Base-by-base conservation (phyloP, 352 stramenopile species). In the Nothophytophthora sp. region DNA sequence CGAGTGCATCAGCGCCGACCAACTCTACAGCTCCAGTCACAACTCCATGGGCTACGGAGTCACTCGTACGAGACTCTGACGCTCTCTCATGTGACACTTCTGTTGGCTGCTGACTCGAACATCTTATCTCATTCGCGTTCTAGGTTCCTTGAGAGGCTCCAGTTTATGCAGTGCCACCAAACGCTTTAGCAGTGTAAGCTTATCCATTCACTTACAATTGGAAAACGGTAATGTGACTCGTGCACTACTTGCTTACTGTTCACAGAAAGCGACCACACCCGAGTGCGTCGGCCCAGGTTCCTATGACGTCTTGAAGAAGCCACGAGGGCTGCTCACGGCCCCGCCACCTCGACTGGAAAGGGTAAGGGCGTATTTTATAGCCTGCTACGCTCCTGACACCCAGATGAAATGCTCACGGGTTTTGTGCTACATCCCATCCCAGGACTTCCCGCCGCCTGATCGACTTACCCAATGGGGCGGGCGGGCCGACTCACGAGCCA, bases 101-200 rank as follows among this genome's bases (percentile, higher is more conserved):
- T 10, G 23, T 10, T 30, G 18, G 20, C 4, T 39, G 29, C 3
- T 24, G n/a, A n/a, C n/a, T n/a, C n/a, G n/a, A n/a, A n/a, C n/a
- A n/a, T n/a, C n/a, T n/a, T n/a, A n/a, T n/a, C n/a, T n/a, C n/a
- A n/a, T n/a, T n/a, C n/a, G n/a, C n/a, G n/a, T n/a, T n/a, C n/a
- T 40, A 89, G 80, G 61, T 6, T 89, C 77, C 12, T 54, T 91
- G n/a, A 60, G 77, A 46, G 77, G 73, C 16, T 76, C 77, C 10
- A 91, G 81, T 57, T 52, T 91, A 7, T 87, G 76, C 42, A 88
- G 76, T 53, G 75, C 68, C 8, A 78, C 71, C 20, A 84, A 83
- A 44, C 74, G 81, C 12, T 91, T 89, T 47, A 46, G 62, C 5
- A 59, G 35, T 30, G 78, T 74, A 47, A 18, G 60, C n/a, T n/a